A percentile compares a stretch with the other conserved stretches of the same genome.
Conservation (phyloP, 1,139 yeast species). For the Magnusiomyces ingens region DNA sequence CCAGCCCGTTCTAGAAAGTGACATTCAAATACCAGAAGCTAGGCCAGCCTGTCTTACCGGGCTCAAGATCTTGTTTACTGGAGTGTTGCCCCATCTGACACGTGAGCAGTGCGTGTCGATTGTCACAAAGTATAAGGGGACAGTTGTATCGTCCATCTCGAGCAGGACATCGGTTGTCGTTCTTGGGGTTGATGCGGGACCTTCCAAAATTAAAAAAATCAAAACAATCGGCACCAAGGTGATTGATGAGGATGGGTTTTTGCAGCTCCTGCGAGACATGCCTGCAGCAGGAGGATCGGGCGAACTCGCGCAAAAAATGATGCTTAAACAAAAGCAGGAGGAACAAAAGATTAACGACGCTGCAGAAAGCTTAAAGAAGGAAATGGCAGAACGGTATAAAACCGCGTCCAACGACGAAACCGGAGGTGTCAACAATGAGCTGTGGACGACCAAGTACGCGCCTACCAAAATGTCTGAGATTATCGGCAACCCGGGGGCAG, state of each 20-base stretch:
- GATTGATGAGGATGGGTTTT: conserved; percentile 80
- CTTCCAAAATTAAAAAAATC: conserved; percentile 82
- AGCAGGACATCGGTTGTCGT: conserved; percentile 85
- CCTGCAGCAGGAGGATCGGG: conserved; percentile 92
- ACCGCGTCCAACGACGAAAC: conserved; percentile 20
- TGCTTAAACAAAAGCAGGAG: conserved; percentile 60
- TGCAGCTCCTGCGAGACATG: conserved; percentile 65
- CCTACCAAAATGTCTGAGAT: conserved; percentile 69
- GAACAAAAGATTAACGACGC: conserved; percentile 50
- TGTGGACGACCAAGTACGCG: conserved; percentile 94
- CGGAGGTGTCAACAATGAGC: conserved; percentile 15
- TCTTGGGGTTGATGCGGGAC: conserved; percentile 95
- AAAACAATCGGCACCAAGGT: conserved; percentile 67
- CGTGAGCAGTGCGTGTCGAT: conserved; percentile 68
- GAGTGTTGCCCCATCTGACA: conserved; percentile 71
- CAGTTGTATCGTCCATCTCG: conserved; percentile 80
- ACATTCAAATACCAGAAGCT: conserved; percentile 58
- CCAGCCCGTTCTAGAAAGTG: conserved; percentile 20
- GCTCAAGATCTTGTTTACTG: conserved; percentile 87
- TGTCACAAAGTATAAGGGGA: conserved; percentile 89
- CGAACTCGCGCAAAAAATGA: conserved; percentile 65
- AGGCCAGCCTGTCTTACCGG: conserved; percentile 80
- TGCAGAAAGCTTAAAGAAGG: conserved; percentile 37
- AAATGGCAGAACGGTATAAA: conserved; percentile 29
- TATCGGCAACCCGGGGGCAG: conserved; percentile 84